Evolutionary conservation across 306 rosid genomes (phyloP), one percentile per base, ranked within the genome.

Genomic region (Sechiopsis laciniata): DNA sequence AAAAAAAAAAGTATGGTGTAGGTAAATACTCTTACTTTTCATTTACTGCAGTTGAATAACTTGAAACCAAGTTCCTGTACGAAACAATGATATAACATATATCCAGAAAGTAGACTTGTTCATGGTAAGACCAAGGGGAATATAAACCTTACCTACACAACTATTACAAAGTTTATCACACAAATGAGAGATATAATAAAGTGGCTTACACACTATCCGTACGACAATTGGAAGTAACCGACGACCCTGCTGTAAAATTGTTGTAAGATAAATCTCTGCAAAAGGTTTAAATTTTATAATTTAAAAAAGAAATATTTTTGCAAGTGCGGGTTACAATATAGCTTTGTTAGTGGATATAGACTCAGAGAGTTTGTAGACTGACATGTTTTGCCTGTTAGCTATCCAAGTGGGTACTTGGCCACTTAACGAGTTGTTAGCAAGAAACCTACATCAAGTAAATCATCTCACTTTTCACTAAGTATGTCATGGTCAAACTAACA

Each of bases 181-280:
- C 7, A 59, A 59, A 71, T 71, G 58, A n/a, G 65, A 8, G 15
- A 65, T 55, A 42, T n/a, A 35, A 42, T n/a, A 35, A 60, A 55
- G 72, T 75, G 68, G 74, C 97, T 88, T 85, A 91, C 97, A 88
- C 86, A 55, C 62, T 14, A 64, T 73, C 57, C 20, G 3, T 68
- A 15, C 45, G 87, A 78, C 97, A 88, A 53, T 22, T 58, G 81
- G 79, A 90, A 91, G 37, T 32, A 32, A 61, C 1, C 0, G 71
- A 37, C 0, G 85, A 58, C 52, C 75, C 77, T 0, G 89, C 37
- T 4, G 37, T 82, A 76, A 93, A 90, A 67, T 88, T 88, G 85
- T 93, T 93, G 83, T 82, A 82, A 75, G 98, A 88, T 81, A 93
- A 80, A 82, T 93, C 97, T 15, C 98, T 93, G 37, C 37, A 32